Base-by-base conservation (phyloP, 176 grass and related monocot genomes). In the Lolium rigidum region DNA sequence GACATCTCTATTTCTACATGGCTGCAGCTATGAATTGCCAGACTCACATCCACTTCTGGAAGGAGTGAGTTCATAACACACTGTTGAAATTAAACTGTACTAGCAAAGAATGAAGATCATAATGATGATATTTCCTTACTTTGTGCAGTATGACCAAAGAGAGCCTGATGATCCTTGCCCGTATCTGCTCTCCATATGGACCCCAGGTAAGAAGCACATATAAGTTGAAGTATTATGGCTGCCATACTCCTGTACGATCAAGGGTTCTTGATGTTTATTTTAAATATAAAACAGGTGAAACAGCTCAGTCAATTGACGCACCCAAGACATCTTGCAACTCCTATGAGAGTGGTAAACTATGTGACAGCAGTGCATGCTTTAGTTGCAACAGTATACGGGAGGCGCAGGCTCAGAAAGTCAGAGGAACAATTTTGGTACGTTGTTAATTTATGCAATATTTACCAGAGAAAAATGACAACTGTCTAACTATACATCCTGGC, bases 151-250 rank as follows among this genome's bases (percentile, higher is more conserved):
- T 54, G 90, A 93, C 25, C 80, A 20, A 87, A 92, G 90, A 87
- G 86, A 95, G 17, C 86, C 80, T 50, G 93, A 95, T 82, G 93
- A 95, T 88, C 90, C 93, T 72, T 87, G 70, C 17, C 81, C 90
- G 6, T 95, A 92, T 61, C 88, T 95, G 49, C 86, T 95, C 24
- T 87, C 88, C 35, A 91, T 95, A 88, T 92, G 90, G 90, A 91
- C 88, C 18, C 90, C 93, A 89, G 92, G 92, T 75, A 89, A 86
- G 89, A 80, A 14, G 7, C 9, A 22, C 22, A 56, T 47, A 44
- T 61, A 25, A 73, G 55, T 80, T 41, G n/a, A 46, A 54, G 11
- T 76, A 60, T 54, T 38, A 81, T 28, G 11, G 11, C 2, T 52
- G 44, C 16, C 41, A 57, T 24, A 37, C 16, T 86, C 52, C 22